phyloP scores from a whole-genome alignment of 169 alveolate genomes.

The Fabrea salina region DNA sequence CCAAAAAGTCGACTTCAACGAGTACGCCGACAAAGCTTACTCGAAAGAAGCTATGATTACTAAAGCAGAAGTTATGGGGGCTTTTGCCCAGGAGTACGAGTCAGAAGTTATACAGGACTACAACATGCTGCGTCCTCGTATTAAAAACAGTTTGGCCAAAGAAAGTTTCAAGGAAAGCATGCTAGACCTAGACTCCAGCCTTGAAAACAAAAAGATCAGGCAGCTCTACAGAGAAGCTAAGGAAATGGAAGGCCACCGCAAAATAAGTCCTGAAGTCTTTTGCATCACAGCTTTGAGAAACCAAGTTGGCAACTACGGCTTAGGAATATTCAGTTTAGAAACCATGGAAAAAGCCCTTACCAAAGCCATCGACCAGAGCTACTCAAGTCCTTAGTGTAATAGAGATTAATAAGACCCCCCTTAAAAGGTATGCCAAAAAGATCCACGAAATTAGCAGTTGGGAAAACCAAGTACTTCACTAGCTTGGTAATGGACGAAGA shows the following conservation, averaged over 20 bases:
- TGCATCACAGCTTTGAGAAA: background rate
- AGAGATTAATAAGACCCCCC: too few relatives aligned
- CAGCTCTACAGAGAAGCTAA: background rate
- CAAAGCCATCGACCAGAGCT: too few relatives aligned
- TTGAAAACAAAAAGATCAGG: background rate
- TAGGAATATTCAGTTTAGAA: conserved; percentile 26
- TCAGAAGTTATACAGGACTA: conserved; percentile 13
- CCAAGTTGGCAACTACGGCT: conserved; percentile 15
- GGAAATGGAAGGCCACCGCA: background rate
- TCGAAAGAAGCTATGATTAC: conserved; percentile 7
- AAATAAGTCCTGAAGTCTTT: conserved; percentile 7
- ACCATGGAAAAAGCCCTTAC: too few relatives aligned
- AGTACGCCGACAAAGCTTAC: conserved; percentile 25
- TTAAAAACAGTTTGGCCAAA: background rate
- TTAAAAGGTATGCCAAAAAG: too few relatives aligned
- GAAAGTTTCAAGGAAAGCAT: background rate
- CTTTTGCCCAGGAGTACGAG: conserved; percentile 19
- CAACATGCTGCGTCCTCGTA: background rate
- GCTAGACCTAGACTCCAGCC: background rate
- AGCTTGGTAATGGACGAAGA: too few relatives aligned
- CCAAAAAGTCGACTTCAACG: conserved; percentile 10
- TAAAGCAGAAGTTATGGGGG: conserved; percentile 19
- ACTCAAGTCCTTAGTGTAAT: too few relatives aligned
- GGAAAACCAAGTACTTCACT: too few relatives aligned
- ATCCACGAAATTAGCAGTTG: too few relatives aligned